phyloP scores from a whole-genome alignment of 306 rosid genomes.

The Crotalaria pallida region DNA sequence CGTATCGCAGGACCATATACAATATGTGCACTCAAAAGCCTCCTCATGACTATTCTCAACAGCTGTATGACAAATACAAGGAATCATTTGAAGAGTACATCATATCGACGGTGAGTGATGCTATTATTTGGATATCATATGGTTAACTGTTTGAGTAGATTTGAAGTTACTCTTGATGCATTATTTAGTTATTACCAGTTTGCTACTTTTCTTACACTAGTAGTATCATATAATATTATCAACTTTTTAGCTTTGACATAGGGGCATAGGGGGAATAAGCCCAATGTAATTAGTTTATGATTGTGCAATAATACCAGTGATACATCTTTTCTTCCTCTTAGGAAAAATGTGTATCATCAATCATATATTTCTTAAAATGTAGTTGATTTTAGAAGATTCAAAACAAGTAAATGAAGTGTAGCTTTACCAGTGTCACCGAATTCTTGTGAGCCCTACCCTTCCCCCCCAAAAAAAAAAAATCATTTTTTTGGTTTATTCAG shows the following conservation, averaged over 20 bases:
- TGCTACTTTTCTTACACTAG: not conserved
- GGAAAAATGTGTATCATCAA: conserved; percentile 6
- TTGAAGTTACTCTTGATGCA: not conserved
- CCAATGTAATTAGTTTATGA: not conserved
- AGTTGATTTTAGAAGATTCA: not conserved
- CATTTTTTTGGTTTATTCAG: not conserved
- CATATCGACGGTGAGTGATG: conserved; percentile 39
- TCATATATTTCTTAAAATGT: not conserved
- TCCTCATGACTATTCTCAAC: conserved; percentile 72
- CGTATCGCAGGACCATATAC: conserved; percentile 54
- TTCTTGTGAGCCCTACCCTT: not conserved
- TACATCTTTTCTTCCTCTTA: not conserved
- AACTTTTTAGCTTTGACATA: not conserved
- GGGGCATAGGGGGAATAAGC: not conserved
- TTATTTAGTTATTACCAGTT: not conserved
- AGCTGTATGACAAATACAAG: conserved; percentile 60
- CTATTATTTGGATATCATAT: not conserved
- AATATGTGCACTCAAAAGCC: conserved; percentile 84
- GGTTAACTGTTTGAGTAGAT: not conserved
- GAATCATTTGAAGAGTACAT: conserved; percentile 64
- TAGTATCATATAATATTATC: not conserved
- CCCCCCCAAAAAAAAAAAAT: not conserved
- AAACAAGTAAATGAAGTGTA: not conserved
- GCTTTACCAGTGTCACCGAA: not conserved
- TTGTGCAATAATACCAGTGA: not conserved